Evolutionary conservation across 768 basidiomycete genomes (phyloP).

Genomic region (Lactifluus echinatus): DNA sequence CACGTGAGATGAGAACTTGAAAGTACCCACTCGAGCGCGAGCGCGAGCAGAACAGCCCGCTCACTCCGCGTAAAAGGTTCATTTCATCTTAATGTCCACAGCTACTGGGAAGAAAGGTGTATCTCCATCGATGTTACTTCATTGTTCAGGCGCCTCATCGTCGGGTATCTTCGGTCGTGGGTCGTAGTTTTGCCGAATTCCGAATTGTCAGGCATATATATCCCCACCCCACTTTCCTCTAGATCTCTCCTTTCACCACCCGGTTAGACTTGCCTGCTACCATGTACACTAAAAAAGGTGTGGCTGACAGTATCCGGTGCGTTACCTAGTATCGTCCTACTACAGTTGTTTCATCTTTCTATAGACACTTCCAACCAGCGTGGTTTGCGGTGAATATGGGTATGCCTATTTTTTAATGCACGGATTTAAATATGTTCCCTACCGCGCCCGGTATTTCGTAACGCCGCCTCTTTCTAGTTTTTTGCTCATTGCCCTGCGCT

Average conservation of each 20-base stretch:
- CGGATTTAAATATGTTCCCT: neutral
- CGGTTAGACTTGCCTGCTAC: neutral
- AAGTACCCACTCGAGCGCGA: too few species aligned
- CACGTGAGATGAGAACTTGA: too few species aligned
- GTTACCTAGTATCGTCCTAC: neutral
- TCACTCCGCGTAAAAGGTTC: too few species aligned
- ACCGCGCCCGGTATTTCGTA: neutral
- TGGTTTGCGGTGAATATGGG: conserved; percentile 53
- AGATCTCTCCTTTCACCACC: neutral
- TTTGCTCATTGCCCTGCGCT: neutral
- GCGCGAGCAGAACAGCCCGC: too few species aligned
- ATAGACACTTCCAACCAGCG: conserved; percentile 44
- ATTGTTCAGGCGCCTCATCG: neutral
- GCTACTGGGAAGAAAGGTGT: too few species aligned
- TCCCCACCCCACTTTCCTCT: too few species aligned
- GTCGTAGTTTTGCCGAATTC: neutral
- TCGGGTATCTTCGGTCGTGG: neutral
- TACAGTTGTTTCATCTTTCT: neutral
- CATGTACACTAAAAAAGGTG: conserved; percentile 23
- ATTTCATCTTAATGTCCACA: too few species aligned
- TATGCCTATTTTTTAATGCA: conserved; percentile 20
- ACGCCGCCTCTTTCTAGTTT: neutral
- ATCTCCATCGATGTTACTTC: neutral
- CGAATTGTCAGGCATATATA: neutral
- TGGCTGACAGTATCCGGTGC: conserved; percentile 32